phyloP scores from a whole-genome alignment of 345 rosid genomes.

The thale cress (Arabidopsis thaliana) region DNA sequence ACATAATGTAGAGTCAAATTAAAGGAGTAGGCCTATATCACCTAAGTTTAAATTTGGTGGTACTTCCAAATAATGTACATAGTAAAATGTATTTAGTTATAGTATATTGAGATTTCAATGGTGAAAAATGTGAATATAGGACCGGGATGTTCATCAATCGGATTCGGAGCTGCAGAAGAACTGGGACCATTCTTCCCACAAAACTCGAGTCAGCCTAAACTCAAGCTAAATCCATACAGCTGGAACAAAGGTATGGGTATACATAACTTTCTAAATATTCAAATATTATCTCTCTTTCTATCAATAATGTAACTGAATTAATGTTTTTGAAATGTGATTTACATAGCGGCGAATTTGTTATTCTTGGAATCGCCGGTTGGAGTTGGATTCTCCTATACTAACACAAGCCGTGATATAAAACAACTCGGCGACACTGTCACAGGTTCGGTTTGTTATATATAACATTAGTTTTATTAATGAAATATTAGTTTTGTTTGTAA shows the following conservation, averaged over 20 bases:
- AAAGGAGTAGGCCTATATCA: conserved; percentile 19
- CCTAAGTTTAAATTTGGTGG: conserved; percentile 19
- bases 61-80: background rate
- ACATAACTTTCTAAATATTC: background rate
- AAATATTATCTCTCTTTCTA: background rate
- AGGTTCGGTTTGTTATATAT: conserved; percentile 43
- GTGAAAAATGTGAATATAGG: conserved; percentile 50
- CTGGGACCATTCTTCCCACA: conserved; percentile 81
- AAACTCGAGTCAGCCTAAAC: conserved; percentile 48
- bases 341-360: conserved; percentile 65
- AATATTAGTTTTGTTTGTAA: background rate
- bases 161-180: conserved; percentile 79
- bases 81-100: conserved; percentile 7
- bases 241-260: conserved; percentile 69
- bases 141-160: conserved; percentile 85
- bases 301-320: background rate
- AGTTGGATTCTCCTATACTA: conserved; percentile 69
- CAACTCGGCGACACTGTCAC: conserved; percentile 64
- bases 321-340: background rate
- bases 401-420: conserved; percentile 52
- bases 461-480: background rate
- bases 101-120: conserved; percentile 4
- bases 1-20: background rate
- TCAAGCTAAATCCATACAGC: conserved; percentile 62
- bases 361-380: conserved; percentile 75